Percentiles rank a stretch among this genome's conserved stretches.
These are phyloP conservation scores for Tuber melanosporum DNA, from an alignment of 495 filamentous ascomycete species.

Conservation along the genomic window DNA sequence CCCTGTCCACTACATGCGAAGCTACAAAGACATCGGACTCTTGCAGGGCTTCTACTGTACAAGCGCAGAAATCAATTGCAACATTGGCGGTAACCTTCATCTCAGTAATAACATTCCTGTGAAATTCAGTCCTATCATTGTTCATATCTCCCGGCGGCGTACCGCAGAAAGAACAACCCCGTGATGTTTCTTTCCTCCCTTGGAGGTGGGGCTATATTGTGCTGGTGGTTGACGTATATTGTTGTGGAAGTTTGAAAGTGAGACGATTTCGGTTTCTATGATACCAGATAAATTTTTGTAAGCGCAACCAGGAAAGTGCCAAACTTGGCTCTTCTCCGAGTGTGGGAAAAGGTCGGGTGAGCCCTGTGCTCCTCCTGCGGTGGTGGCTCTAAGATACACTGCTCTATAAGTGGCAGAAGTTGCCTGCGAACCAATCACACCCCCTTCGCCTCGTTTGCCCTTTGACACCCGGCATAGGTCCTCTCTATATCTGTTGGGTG, in stretches of 20 bases:
- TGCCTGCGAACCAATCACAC: too few relatives aligned
- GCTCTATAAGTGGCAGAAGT: too few relatives aligned
- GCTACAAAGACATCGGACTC: slow-evolving; percentile 51
- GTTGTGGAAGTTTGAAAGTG: slow-evolving; percentile 18
- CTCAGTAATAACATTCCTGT: slow-evolving; percentile 50
- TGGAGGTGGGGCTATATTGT: background rate
- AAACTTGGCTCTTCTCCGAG: too few relatives aligned
- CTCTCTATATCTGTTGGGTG: slow-evolving; percentile 15
- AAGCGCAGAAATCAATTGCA: slow-evolving; percentile 60
- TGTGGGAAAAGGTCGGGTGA: too few relatives aligned
- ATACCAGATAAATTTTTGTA: too few relatives aligned
- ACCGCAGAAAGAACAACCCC: too few relatives aligned
- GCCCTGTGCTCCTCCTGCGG: too few relatives aligned
- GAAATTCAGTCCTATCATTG: slow-evolving; percentile 44
- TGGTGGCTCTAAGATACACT: too few relatives aligned
- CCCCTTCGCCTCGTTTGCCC: too few relatives aligned
- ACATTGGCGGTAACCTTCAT: slow-evolving; percentile 51
- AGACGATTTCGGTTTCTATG: too few relatives aligned
- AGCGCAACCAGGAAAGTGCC: too few relatives aligned
- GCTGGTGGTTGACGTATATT: background rate
- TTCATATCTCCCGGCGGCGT: too few relatives aligned
- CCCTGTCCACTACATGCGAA: slow-evolving; percentile 50
- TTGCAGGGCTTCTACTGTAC: slow-evolving; percentile 45
- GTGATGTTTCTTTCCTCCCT: background rate
- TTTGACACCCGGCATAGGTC: background rate